Evolutionary conservation across 176 grass and related monocot species (phyloP).

Genomic region (Miscanthus lutarioriparius): DNA sequence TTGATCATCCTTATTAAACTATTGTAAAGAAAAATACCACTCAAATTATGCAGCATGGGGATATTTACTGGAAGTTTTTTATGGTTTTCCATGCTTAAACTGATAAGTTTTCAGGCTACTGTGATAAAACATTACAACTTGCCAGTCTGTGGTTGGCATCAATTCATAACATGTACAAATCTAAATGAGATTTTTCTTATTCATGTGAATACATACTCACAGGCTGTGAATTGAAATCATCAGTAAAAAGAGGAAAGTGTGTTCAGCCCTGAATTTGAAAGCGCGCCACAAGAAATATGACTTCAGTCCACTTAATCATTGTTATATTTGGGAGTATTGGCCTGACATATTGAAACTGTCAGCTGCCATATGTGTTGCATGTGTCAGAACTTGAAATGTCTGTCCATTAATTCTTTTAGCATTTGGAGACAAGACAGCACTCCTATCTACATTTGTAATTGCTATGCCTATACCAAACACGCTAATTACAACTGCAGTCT

Average conservation of each 20-base stretch:
- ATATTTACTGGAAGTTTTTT: not conserved
- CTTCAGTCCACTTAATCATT: conserved; percentile 2
- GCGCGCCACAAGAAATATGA: not conserved
- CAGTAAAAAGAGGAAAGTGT: not conserved
- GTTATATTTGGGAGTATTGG: not conserved
- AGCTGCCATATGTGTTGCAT: not conserved
- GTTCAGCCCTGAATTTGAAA: conserved; percentile 4
- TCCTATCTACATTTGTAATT: conserved; percentile 25
- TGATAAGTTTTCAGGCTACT: not conserved
- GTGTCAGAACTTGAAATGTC: not conserved
- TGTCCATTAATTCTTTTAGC: not conserved
- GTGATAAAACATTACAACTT: not conserved
- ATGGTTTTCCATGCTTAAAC: conserved; percentile 7
- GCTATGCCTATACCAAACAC: not conserved
- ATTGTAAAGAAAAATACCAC: not conserved
- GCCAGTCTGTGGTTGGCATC: conserved; percentile 1
- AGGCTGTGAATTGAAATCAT: not conserved
- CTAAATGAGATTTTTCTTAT: not conserved
- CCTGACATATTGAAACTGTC: not conserved
- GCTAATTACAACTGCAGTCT: not conserved
- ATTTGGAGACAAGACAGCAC: not conserved
- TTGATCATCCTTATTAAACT: not conserved
- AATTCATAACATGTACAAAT: not conserved
- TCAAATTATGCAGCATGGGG: not conserved
- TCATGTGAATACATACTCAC: not conserved